Conservation (phyloP, 169 alveolate genomes). For the Cryptosporidium sp. region DNA sequence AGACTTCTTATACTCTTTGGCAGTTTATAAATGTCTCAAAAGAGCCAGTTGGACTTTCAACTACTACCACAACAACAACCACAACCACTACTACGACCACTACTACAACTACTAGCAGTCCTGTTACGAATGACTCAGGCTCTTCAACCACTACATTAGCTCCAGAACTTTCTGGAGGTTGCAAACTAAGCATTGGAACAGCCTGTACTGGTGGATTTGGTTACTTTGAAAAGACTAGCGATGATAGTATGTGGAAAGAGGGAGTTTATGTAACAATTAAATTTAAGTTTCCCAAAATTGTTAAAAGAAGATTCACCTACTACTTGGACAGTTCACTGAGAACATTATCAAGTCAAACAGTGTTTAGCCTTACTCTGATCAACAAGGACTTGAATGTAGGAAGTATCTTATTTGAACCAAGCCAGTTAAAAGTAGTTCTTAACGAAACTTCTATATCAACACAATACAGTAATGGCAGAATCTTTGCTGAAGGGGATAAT, state of each 20-base stretch:
- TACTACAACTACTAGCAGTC: slow-evolving; percentile 22
- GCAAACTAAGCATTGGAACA: slow-evolving; percentile 17
- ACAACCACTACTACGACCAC: slow-evolving; percentile 58
- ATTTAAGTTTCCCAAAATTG: slow-evolving; percentile 25
- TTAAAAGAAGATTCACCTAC: slow-evolving; percentile 40
- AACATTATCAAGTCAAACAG: slow-evolving; percentile 19
- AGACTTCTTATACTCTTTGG: slow-evolving; percentile 28
- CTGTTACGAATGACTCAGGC: neutral
- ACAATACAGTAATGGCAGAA: slow-evolving; percentile 52
- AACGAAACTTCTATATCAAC: slow-evolving; percentile 8
- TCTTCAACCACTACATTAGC: slow-evolving; percentile 3
- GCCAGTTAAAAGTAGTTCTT: neutral
- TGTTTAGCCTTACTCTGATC: slow-evolving; percentile 21
- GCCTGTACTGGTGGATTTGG: slow-evolving; percentile 72
- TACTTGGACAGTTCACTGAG: slow-evolving; percentile 47
- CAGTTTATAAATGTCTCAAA: slow-evolving; percentile 18
- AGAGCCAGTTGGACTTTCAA: slow-evolving; percentile 12
- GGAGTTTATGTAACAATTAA: slow-evolving; percentile 38
- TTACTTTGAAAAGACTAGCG: slow-evolving; percentile 9
- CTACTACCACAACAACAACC: slow-evolving; percentile 60
- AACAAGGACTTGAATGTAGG: slow-evolving; percentile 19
- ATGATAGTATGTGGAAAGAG: slow-evolving; percentile 31
- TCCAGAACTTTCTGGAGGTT: slow-evolving; percentile 27
- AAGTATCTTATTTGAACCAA: slow-evolving; percentile 39
- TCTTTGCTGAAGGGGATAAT: slow-evolving; percentile 11